phyloP scores from a whole-genome alignment of 1,284 basidiomycete genomes.

The Hemileia vastatrix region DNA sequence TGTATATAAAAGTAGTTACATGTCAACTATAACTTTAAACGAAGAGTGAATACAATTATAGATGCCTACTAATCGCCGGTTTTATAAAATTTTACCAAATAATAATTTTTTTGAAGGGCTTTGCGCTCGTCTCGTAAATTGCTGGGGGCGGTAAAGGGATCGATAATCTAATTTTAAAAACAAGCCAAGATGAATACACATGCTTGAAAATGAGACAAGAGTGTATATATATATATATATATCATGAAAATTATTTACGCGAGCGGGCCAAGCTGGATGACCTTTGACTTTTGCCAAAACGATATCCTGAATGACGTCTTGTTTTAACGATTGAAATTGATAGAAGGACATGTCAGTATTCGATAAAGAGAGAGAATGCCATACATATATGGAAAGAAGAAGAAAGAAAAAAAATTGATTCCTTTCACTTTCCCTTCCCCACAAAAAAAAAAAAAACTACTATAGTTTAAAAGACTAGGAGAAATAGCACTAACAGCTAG shows the following conservation, averaged over 20 bases:
- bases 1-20: background rate
- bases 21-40: background rate
- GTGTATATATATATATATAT: background rate
- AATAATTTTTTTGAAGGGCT: slow-evolving; percentile 18
- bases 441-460: too few relatives aligned
- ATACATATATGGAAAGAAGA: too few relatives aligned
- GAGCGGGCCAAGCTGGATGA: slow-evolving; percentile 65
- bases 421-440: too few relatives aligned
- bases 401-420: too few relatives aligned
- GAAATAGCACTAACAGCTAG: too few relatives aligned
- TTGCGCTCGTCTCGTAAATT: slow-evolving; percentile 20
- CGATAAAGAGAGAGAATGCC: too few relatives aligned
- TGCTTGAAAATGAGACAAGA: background rate
- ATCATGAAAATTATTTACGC: slow-evolving; percentile 1
- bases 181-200: background rate
- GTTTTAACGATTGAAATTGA: too few relatives aligned
- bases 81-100: slow-evolving; percentile 22
- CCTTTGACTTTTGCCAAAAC: slow-evolving; percentile 89
- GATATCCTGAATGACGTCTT: slow-evolving; percentile 51
- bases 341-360: too few relatives aligned
- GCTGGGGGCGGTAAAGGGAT: slow-evolving; percentile 14
- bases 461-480: too few relatives aligned
- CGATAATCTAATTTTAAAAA: slow-evolving; percentile 8
- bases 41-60: background rate
- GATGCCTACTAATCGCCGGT: slow-evolving; percentile 15